phyloP scores from a whole-genome alignment of 805 yeast species.

The Hanseniaspora lindneri region DNA sequence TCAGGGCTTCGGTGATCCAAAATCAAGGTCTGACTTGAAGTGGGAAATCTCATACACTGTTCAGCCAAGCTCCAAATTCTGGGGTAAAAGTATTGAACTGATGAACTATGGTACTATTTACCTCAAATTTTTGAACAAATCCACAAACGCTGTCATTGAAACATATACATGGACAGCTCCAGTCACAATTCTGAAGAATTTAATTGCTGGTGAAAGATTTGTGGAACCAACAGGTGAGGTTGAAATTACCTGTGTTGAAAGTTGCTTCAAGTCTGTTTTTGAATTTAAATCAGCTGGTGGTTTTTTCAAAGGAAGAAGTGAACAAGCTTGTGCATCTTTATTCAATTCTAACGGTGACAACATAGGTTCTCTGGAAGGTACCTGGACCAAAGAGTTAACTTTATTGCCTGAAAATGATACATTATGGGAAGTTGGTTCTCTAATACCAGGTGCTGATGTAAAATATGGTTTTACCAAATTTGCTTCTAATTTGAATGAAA shows the following conservation, averaged over 20 bases:
- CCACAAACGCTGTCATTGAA: slow-evolving; percentile 42
- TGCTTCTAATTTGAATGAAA: slow-evolving; percentile 69
- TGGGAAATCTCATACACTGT: slow-evolving; percentile 64
- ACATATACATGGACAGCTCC: slow-evolving; percentile 71
- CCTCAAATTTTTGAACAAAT: slow-evolving; percentile 33
- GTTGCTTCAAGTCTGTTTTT: slow-evolving; percentile 24
- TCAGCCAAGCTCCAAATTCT: slow-evolving; percentile 72
- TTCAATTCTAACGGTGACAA: slow-evolving; percentile 11
- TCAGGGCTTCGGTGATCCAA: slow-evolving; percentile 36
- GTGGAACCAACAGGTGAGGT: slow-evolving; percentile 70
- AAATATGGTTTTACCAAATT: slow-evolving; percentile 81
- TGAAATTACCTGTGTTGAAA: slow-evolving; percentile 55
- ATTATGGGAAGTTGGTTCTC: slow-evolving; percentile 62
- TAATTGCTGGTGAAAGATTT: slow-evolving; percentile 91
- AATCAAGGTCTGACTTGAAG: slow-evolving; percentile 21
- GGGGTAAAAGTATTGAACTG: slow-evolving; percentile 89
- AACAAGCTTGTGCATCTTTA: slow-evolving; percentile 39
- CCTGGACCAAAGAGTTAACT: slow-evolving; percentile 66
- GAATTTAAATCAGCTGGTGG: slow-evolving; percentile 66
- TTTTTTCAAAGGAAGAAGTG: slow-evolving; percentile 76
- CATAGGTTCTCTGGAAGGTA: slow-evolving; percentile 38
- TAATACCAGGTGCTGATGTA: slow-evolving; percentile 44
- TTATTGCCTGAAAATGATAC: slow-evolving; percentile 29
- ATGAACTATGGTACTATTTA: slow-evolving; percentile 59
- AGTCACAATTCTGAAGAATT: slow-evolving; percentile 65